Conservation (phyloP, 2,329 filamentous ascomycete genomes). For the Metarhizium guizhouense region DNA sequence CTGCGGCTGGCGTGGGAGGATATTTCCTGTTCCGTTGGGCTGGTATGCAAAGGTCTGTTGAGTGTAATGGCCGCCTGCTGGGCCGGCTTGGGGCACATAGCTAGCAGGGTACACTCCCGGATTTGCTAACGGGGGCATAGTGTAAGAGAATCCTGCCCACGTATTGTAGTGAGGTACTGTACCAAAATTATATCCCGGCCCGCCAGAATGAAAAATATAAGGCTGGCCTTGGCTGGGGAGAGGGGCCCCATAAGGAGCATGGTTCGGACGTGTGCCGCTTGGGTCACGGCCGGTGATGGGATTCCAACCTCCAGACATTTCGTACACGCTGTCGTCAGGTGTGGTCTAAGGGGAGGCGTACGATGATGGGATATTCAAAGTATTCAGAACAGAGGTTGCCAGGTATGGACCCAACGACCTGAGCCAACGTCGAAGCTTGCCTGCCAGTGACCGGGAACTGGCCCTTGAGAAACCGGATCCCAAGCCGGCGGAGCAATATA, state of each 20-base stretch:
- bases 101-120: constrained; percentile 5
- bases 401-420: constrained; percentile 27
- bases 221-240: constrained; percentile 26
- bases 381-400: constrained; percentile 21
- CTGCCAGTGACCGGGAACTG: constrained; percentile 26
- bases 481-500: constrained; percentile 12
- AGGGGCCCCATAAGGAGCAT: constrained; percentile 24
- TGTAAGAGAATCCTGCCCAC: constrained; percentile 19
- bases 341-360: not conserved
- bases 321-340: not conserved
- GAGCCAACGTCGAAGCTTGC: constrained; percentile 20
- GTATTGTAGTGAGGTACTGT: constrained; percentile 12
- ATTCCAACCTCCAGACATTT: constrained; percentile 32
- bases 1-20: constrained; percentile 29
- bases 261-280: constrained; percentile 20
- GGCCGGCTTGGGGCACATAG: not conserved
- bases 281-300: constrained; percentile 29
- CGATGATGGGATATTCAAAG: not conserved
- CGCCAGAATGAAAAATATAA: constrained; percentile 28
- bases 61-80: constrained; percentile 16
- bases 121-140: constrained; percentile 11
- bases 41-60: constrained; percentile 23
- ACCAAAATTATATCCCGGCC: constrained; percentile 24
- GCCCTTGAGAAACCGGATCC: constrained; percentile 20
- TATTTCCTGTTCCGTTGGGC: constrained; percentile 27